Evolutionary conservation across 352 stramenopile species (phyloP), one percentile per base, ranked within the genome.

Genomic region (Halophytophthora polymorphica): DNA sequence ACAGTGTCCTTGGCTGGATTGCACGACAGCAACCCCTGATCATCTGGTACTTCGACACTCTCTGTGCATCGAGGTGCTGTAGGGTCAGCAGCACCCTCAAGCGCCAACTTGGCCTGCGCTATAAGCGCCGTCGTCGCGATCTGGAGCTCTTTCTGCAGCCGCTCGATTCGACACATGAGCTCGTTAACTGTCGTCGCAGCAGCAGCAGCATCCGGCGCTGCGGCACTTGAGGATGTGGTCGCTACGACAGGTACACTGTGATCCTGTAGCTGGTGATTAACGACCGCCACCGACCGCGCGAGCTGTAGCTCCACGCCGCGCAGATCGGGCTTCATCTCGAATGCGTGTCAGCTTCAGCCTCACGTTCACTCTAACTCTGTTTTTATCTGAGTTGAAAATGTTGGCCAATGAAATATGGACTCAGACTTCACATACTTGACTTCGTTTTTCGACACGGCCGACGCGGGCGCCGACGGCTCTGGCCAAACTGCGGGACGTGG

Each of bases 271-370:
- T 60, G 50, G 28, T 56, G 56, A 31, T 60, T 48, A 5, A 60
- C 21, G 17, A 51, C 50, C 17, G 45, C 50, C 15, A 29, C 22
- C 22, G 50, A 28, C 11, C 35, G 44, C 37, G 37, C 46, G 17
- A 64, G 34, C n/a, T 64, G 50, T 29, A 46, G 43, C 50, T 64
- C 50, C 22, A 64, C 49, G 23, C 58, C 56, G 22, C 44, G 37
- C 31, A 59, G 34, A 15, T 44, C 19, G 36, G 56, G 12, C n/a
- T 61, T 31, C 38, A 46, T 5, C 2, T 12, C 45, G 17, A 31
- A 21, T 23, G 15, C 23, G 31, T 43, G 34, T 25, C 21, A 51
- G 18, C 17, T n/a, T 28, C 15, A 31, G 38, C 33, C 23, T 21
- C 45, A 3, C 15, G 35, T 8, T 21, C 12, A 6, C 33, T 22